A percentile compares a stretch with the other conserved stretches of the same genome.
These are phyloP conservation scores for Didymella pinodella DNA, from an alignment of 2,329 filamentous ascomycete genomes.

Conservation along the genomic window DNA sequence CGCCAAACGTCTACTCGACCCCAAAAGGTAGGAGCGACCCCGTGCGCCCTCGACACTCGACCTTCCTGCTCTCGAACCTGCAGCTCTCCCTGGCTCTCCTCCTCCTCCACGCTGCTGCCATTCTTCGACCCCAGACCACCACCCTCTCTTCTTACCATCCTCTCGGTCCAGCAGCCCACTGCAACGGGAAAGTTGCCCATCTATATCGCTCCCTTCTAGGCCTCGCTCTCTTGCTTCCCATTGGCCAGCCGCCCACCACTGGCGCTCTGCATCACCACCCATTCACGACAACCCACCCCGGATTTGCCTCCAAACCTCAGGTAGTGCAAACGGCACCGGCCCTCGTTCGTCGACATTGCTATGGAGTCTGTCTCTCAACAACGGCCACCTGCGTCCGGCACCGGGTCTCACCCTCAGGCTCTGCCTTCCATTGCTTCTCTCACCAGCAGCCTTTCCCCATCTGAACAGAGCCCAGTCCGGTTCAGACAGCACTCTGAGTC, in stretches of 20 bases:
- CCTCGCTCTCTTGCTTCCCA: slow-evolving; percentile 25
- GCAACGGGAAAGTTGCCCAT: slow-evolving; percentile 17
- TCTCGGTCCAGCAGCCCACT: slow-evolving; percentile 17
- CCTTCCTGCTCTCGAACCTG: slow-evolving; percentile 18
- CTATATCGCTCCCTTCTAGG: slow-evolving; percentile 19
- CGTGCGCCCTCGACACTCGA: slow-evolving; percentile 22
- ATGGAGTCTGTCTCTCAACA: slow-evolving; percentile 46
- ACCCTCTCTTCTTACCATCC: slow-evolving; percentile 19
- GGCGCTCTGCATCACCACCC: slow-evolving; percentile 39
- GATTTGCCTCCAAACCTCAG: slow-evolving; percentile 17
- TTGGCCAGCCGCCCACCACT: slow-evolving; percentile 31
- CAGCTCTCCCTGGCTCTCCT: slow-evolving; percentile 18
- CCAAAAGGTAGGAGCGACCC: slow-evolving; percentile 32
- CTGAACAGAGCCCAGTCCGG: slow-evolving; percentile 46
- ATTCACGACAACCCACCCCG: slow-evolving; percentile 21
- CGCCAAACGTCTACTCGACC: slow-evolving; percentile 34
- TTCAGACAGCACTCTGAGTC: slow-evolving; percentile 51
- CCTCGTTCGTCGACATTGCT: slow-evolving; percentile 20
- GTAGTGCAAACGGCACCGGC: slow-evolving; percentile 20
- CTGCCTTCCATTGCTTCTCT: slow-evolving; percentile 51
- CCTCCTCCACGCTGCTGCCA: slow-evolving; percentile 30
- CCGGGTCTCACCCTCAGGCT: slow-evolving; percentile 46
- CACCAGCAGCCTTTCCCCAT: slow-evolving; percentile 43
- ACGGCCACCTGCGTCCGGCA: slow-evolving; percentile 31
- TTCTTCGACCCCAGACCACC: slow-evolving; percentile 19